Evolutionary conservation across 495 filamentous ascomycete genomes (phyloP).

Genomic region (Neurospora cerealis): DNA sequence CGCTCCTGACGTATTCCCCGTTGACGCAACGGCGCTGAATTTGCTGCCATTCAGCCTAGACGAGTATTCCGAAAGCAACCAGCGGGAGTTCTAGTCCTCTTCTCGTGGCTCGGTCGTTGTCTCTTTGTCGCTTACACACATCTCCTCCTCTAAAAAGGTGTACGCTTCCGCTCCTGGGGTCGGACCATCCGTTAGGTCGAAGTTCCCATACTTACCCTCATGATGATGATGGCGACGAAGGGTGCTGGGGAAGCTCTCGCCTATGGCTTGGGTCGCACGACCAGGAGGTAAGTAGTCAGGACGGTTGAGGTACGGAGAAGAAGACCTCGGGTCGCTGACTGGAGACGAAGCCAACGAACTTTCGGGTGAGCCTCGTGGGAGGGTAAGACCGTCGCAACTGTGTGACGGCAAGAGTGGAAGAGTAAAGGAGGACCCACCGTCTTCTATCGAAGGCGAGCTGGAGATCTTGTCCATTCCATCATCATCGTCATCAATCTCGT

Average conservation of each 20-base stretch:
- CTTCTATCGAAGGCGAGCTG: conserved; percentile 95
- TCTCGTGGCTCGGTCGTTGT: neutral
- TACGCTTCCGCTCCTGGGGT: neutral
- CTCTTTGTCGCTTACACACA: neutral
- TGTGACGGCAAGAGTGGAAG: conserved; percentile 26
- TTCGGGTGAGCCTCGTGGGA: conserved; percentile 18
- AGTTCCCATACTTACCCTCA: conserved; percentile 45
- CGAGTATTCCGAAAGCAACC: neutral
- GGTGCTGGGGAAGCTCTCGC: conserved; percentile 24
- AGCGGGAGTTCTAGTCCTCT: neutral
- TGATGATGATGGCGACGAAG: conserved; percentile 47
- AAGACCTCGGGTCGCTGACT: conserved; percentile 32
- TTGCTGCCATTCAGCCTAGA: neutral
- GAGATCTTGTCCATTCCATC: conserved; percentile 98
- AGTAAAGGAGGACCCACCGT: conserved; percentile 62
- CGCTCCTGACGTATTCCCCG: neutral
- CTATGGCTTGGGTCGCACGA: conserved; percentile 22
- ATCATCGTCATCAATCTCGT: conserved; percentile 67
- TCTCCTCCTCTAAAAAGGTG: neutral
- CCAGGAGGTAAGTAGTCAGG: conserved; percentile 37
- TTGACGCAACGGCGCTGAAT: neutral
- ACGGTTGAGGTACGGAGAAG: conserved; percentile 44
- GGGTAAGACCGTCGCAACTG: conserved; percentile 29
- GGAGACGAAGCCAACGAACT: conserved; percentile 16
- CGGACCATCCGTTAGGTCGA: neutral